Evolutionary conservation across 306 rosid species (phyloP).

Genomic region (Casuarina glauca): DNA sequence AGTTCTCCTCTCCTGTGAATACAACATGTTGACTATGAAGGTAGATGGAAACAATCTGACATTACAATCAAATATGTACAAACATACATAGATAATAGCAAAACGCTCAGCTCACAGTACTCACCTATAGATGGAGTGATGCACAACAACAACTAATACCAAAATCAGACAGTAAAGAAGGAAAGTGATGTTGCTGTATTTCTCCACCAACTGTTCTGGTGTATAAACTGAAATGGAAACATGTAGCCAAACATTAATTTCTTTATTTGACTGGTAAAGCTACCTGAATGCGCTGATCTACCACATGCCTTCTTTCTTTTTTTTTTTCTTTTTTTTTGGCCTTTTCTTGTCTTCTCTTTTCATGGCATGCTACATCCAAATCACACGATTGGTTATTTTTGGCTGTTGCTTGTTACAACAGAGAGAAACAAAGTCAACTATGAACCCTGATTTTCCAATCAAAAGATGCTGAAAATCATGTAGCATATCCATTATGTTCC

Average conservation of each 20-base stretch:
- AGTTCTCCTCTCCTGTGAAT: conserved; percentile 82
- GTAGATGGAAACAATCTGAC: conserved; percentile 1
- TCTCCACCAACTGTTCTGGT: conserved; percentile 91
- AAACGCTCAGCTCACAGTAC: conserved; percentile 22
- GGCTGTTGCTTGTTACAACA: neutral
- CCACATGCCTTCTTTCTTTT: neutral
- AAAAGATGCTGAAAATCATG: no score
- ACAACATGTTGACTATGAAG: conserved; percentile 25
- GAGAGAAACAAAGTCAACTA: neutral
- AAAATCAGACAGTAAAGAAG: conserved; percentile 82
- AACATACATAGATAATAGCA: conserved; percentile 9
- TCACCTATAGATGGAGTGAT: conserved; percentile 85
- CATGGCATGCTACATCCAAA: neutral
- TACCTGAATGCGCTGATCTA: neutral
- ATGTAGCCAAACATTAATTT: conserved; percentile 28
- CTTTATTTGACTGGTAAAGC: conserved; percentile 5
- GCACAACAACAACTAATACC: conserved; percentile 70
- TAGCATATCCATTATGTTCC: neutral
- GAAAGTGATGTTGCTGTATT: conserved; percentile 79
- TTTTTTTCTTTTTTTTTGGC: neutral
- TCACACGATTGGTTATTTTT: neutral
- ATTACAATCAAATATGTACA: neutral
- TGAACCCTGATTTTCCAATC: neutral
- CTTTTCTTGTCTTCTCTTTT: neutral
- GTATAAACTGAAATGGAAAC: conserved; percentile 77